Base-by-base conservation (phyloP, 1,284 basidiomycete genomes). In the Phlebopus sp. region DNA sequence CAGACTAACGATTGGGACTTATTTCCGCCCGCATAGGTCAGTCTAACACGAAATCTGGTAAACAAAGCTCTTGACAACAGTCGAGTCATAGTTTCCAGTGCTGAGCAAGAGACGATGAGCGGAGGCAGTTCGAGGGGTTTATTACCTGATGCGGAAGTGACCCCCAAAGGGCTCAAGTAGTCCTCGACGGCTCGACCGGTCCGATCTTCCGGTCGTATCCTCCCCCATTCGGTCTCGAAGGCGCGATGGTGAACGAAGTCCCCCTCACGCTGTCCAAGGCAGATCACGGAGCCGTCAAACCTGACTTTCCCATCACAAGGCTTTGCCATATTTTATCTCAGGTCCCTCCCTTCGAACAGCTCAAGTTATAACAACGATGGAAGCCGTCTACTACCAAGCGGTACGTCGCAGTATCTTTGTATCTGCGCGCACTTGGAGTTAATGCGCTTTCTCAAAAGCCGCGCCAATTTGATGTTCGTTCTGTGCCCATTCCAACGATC, bases 401-500 rank as follows among this genome's bases (percentile, higher is more conserved):
- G 60, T 51, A 17, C n/a, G 41, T 30, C 6, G 11, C 14, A 13
- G 18, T 42, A 2, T 40, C n/a, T 32, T 23, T 4, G 14, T 13
- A 17, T 3, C n/a, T 17, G 13, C 5, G 2, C 1, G 6, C 17
- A 15, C 21, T 39, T 23, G 42, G 27, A n/a, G 14, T 44, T 35
- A n/a, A 44, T 8, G 14, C 2, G 17, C 2, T 31, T 36, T 36
- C 18, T 7, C 31, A 29, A 50, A 51, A 74, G 74, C 72, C 73
- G 29, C 59, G 62, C 50, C 58, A 73, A 42, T 74, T 75, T 46
- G 69, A 70, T 44, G 67, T 82, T 55, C 76, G 71, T 55, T 67
- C 76, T 34, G 77, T 81, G 8, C 74, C 79, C 35, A 72, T 82
- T 43, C 80, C 80, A 21, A 47, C 71, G 48, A 69, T 79, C 53